Evolutionary conservation across 345 rosid genomes (phyloP).

Genomic region (Camelina neglecta): DNA sequence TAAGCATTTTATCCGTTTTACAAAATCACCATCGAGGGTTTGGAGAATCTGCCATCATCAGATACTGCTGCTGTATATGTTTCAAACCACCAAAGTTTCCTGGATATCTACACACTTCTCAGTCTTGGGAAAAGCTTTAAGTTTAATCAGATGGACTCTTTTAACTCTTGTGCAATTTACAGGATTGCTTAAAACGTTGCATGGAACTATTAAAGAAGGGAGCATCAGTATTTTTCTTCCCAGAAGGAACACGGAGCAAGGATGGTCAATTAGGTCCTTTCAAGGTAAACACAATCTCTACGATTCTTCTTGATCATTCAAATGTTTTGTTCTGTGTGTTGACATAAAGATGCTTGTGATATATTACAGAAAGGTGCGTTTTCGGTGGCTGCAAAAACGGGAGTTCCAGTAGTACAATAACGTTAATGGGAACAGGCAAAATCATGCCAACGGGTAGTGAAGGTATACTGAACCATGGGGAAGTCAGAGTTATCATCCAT

Average conservation of each 20-base stretch:
- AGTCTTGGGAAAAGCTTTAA: slow-evolving; percentile 81
- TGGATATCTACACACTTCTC: slow-evolving; percentile 86
- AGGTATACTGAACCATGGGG: slow-evolving; percentile 69
- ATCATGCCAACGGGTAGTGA: slow-evolving; percentile 94
- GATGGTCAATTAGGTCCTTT: slow-evolving; percentile 83
- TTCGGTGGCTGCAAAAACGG: slow-evolving; percentile 77
- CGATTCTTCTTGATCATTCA: slow-evolving; percentile 6
- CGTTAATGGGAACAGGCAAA: slow-evolving; percentile 86
- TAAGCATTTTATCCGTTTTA: slow-evolving; percentile 63
- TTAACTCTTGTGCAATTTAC: slow-evolving; percentile 23
- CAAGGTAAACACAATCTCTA: slow-evolving; percentile 60
- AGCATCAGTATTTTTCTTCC: slow-evolving; percentile 83
- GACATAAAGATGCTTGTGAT: slow-evolving; percentile 14
- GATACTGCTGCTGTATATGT: slow-evolving; percentile 86
- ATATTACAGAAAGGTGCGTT: slow-evolving; percentile 87
- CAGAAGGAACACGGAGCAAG: slow-evolving; percentile 93
- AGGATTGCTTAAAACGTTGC: slow-evolving; percentile 95
- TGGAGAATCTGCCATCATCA: slow-evolving; percentile 79
- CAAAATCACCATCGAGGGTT: slow-evolving; percentile 63
- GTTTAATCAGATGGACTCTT: slow-evolving; percentile 12
- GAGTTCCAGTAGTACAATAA: slow-evolving; percentile 80
- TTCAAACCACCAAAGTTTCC: slow-evolving; percentile 94
- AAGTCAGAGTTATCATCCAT: slow-evolving; percentile 75
- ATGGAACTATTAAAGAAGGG: slow-evolving; percentile 81
- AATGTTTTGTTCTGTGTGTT: neutral